Evolutionary conservation across 73 alveolate genomes (phyloP).

Genomic region (Tetrahymena elliotti): DNA sequence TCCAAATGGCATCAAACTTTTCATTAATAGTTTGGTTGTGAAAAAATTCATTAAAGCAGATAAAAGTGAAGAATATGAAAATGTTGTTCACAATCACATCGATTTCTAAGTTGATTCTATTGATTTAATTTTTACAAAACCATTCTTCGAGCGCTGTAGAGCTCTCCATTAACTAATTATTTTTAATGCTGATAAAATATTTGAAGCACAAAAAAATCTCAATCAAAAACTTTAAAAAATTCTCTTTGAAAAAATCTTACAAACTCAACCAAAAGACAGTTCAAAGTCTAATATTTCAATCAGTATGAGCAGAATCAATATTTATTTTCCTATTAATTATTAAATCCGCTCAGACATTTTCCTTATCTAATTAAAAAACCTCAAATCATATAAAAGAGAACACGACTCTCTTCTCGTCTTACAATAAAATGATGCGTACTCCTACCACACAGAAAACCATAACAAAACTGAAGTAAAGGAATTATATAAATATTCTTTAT

Average conservation of each 20-base stretch:
- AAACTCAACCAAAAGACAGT: neutral
- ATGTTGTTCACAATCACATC: neutral
- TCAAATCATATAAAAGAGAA: neutral
- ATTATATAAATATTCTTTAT: too few species aligned
- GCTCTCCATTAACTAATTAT: neutral
- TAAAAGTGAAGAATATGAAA: neutral
- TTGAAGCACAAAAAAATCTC: neutral
- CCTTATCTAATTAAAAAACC: neutral
- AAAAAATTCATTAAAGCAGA: neutral
- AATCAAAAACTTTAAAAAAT: neutral
- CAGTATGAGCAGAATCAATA: neutral
- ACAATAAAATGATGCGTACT: neutral
- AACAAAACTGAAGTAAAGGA: neutral
- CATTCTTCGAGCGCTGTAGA: neutral
- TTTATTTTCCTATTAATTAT: neutral
- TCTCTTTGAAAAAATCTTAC: neutral
- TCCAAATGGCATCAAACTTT: neutral
- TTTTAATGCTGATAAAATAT: neutral
- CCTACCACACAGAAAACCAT: neutral
- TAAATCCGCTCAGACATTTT: neutral
- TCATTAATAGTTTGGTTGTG: neutral
- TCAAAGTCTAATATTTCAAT: neutral
- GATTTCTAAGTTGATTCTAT: neutral
- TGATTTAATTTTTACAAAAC: neutral
- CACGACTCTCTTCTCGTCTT: neutral